These are phyloP conservation scores for Rhodotorula sp. DNA, from an alignment of 1,284 basidiomycete species.

Conservation along the genomic window DNA sequence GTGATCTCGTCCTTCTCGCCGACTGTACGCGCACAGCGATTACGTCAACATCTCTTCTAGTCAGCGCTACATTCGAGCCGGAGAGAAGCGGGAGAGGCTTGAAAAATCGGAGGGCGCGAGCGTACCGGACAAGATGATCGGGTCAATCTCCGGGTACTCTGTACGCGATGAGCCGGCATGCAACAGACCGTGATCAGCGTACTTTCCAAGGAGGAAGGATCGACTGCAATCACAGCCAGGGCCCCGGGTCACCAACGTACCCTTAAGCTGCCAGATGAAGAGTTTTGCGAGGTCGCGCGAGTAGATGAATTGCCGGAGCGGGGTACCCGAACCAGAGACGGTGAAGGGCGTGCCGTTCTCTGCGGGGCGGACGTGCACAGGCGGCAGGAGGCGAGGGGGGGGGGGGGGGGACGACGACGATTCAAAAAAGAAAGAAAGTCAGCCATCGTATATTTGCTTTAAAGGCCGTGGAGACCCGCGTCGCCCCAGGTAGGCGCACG, in stretches of 20 bases:
- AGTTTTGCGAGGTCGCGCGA: constrained; percentile 87
- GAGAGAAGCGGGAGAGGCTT: too few relatives aligned
- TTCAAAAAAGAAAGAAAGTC: background rate
- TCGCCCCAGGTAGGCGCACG: background rate
- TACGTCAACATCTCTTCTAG: background rate
- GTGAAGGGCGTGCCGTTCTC: constrained; percentile 77
- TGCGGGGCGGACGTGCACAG: constrained; percentile 52
- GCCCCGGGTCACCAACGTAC: too few relatives aligned
- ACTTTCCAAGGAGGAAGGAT: too few relatives aligned
- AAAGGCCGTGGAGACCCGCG: background rate
- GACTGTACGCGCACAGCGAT: constrained; percentile 51
- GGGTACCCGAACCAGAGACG: constrained; percentile 79
- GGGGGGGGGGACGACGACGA: too few relatives aligned
- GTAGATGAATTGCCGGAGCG: constrained; percentile 88
- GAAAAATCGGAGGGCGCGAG: background rate
- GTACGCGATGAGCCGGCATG: constrained; percentile 45
- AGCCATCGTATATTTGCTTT: background rate
- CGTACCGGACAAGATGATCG: constrained; percentile 68
- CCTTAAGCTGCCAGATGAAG: constrained; percentile 77
- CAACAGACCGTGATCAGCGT: background rate
- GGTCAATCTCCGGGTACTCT: constrained; percentile 83
- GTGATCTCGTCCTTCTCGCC: constrained; percentile 85
- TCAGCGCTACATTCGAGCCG: background rate
- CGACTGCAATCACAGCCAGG: too few relatives aligned
- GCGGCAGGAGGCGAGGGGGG: too few relatives aligned